These are phyloP conservation scores for Bonia amplexicaulis DNA, from an alignment of 176 grass and related monocot species.

Conservation along the genomic window DNA sequence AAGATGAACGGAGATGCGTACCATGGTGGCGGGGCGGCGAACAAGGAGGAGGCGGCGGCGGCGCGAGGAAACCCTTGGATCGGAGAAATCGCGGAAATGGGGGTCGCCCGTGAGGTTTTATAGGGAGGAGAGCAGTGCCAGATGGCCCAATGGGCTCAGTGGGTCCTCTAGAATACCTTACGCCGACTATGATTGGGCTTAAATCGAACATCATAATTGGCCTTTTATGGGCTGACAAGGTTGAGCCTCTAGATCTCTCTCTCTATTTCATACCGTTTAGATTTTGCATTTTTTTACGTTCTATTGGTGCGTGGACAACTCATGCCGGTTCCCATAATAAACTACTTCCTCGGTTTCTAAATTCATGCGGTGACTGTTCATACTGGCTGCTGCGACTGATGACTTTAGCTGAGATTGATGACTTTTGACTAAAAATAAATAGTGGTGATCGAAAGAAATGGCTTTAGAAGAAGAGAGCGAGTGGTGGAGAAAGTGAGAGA, in stretches of 20 bases:
- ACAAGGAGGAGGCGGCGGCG: neutral
- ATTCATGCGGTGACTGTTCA: too few relatives aligned
- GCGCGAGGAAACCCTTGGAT: constrained; percentile 49
- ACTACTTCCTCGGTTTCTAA: too few relatives aligned
- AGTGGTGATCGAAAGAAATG: too few relatives aligned
- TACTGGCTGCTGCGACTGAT: too few relatives aligned
- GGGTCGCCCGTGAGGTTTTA: constrained; percentile 5
- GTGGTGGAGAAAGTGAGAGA: too few relatives aligned
- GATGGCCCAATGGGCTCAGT: neutral
- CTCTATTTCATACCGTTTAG: neutral
- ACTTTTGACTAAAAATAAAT: too few relatives aligned
- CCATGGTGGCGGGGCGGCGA: constrained; percentile 32
- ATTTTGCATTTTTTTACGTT: neutral
- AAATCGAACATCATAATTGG: neutral
- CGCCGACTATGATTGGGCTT: neutral
- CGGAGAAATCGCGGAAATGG: neutral
- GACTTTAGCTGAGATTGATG: too few relatives aligned
- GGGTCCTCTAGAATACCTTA: neutral
- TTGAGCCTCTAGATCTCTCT: neutral
- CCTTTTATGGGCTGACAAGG: neutral
- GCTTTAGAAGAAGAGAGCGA: too few relatives aligned
- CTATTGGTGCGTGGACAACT: too few relatives aligned
- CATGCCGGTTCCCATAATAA: too few relatives aligned
- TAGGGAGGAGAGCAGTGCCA: neutral
- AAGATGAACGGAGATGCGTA: constrained; percentile 19